These are phyloP conservation scores for Sclerotinia trifoliorum DNA, from an alignment of 2,329 filamentous ascomycete genomes.

Conservation along the genomic window DNA sequence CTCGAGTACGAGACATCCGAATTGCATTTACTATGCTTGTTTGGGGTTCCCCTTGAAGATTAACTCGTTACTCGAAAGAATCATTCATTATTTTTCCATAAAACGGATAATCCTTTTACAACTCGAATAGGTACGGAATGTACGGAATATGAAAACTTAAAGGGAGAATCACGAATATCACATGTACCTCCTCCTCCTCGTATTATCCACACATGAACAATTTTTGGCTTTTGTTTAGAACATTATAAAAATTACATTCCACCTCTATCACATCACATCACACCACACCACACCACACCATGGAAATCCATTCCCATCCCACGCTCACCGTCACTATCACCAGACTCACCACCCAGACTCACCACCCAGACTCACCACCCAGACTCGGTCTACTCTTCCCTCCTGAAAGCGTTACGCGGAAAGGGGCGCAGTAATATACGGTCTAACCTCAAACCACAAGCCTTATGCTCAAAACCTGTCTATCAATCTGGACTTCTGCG, in stretches of 20 bases:
- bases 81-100: background rate
- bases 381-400: background rate
- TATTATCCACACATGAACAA: background rate
- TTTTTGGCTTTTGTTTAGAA: background rate
- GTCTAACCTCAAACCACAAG: slow-evolving; percentile 7
- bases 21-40: background rate
- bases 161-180: background rate
- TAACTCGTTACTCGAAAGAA: background rate
- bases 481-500: background rate
- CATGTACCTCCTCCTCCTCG: background rate
- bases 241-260: background rate
- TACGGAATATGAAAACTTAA: background rate
- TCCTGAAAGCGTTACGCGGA: slow-evolving; percentile 17
- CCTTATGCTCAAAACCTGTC: background rate
- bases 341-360: background rate
- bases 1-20: background rate
- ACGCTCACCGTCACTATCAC: background rate
- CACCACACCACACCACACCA: background rate
- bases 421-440: slow-evolving; percentile 8
- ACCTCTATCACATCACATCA: background rate
- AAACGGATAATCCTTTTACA: background rate
- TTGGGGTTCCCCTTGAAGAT: background rate
- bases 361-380: background rate
- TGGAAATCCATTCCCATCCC: background rate
- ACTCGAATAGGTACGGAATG: background rate